These are phyloP conservation scores for Nematocida ausubeli DNA, from an alignment of 371 early-diverging fungal species.

Conservation along the genomic window DNA sequence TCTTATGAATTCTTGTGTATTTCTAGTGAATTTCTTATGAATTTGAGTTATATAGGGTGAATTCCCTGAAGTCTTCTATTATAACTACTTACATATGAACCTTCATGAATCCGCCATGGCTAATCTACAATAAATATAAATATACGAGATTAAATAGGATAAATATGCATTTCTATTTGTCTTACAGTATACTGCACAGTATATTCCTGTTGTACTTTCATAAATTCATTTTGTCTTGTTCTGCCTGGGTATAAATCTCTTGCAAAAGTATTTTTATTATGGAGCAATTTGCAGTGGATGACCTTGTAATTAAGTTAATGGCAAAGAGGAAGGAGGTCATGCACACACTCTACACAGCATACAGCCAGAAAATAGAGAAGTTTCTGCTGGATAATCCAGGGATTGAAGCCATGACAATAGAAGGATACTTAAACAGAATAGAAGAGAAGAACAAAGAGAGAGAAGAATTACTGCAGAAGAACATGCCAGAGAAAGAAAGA, in stretches of 20 bases:
- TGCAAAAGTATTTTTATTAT: constrained; percentile 22
- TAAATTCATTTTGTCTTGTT: background rate
- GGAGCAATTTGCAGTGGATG: constrained; percentile 50
- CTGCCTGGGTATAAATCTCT: background rate
- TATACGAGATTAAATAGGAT: background rate
- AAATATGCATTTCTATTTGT: background rate
- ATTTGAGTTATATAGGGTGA: too few species aligned
- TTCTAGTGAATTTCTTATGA: too few species aligned
- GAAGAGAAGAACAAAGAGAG: constrained; percentile 9
- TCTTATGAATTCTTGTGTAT: too few species aligned
- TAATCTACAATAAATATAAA: background rate
- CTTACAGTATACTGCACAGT: background rate
- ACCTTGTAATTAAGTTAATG: constrained; percentile 44
- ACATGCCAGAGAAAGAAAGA: background rate
- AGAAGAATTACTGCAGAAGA: background rate
- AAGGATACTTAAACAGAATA: constrained; percentile 21
- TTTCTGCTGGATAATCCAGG: constrained; percentile 9
- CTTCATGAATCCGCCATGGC: too few species aligned
- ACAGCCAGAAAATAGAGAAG: constrained; percentile 19
- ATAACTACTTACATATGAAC: too few species aligned
- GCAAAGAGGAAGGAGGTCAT: constrained; percentile 36
- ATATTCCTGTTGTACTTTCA: background rate
- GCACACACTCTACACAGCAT: constrained; percentile 2
- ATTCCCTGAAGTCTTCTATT: too few species aligned
- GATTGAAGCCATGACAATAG: background rate